phyloP scores from a whole-genome alignment of 2,329 filamentous ascomycete genomes.

The Hypoxylon sp. region DNA sequence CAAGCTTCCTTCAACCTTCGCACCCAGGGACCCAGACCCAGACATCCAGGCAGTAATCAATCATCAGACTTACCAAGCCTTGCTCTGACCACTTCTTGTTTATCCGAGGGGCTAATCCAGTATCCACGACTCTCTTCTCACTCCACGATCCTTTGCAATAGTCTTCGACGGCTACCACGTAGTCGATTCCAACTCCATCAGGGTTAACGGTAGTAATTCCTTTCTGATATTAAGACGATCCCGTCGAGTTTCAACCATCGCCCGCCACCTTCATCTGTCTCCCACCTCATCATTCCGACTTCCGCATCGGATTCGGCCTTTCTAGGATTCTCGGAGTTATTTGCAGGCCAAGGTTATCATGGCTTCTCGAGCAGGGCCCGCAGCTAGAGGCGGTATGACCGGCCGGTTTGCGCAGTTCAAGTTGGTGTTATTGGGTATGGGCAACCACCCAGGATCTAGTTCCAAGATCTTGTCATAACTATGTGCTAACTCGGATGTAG shows the following conservation, averaged over 20 bases:
- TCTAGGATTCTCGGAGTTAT: conserved; percentile 3
- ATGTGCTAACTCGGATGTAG: conserved; percentile 65
- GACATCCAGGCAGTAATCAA: conserved; percentile 39
- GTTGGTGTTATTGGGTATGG: conserved; percentile 92
- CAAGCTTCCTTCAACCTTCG: conserved; percentile 39
- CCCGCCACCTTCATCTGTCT: conserved; percentile 18
- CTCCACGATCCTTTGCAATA: conserved; percentile 4
- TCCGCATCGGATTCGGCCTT: conserved; percentile 13
- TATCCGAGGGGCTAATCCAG: conserved; percentile 8
- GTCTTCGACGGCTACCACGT: conserved; percentile 8
- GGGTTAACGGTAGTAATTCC: conserved; percentile 30
- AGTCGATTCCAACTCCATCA: conserved; percentile 17
- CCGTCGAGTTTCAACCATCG: conserved; percentile 30
- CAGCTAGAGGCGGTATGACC: conserved; percentile 73
- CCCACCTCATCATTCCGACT: conserved; percentile 7
- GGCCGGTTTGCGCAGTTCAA: conserved; percentile 99
- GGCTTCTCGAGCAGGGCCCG: conserved; percentile 82
- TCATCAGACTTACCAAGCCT: conserved; percentile 27
- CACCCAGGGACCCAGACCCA: background rate
- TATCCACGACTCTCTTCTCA: background rate
- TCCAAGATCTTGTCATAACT: background rate
- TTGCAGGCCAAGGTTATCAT: conserved; percentile 64
- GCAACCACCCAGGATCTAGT: background rate
- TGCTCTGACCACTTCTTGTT: conserved; percentile 8
- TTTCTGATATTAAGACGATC: conserved; percentile 47